These are phyloP conservation scores for Salix purpurea DNA, from an alignment of 345 rosid species.

Conservation along the genomic window DNA sequence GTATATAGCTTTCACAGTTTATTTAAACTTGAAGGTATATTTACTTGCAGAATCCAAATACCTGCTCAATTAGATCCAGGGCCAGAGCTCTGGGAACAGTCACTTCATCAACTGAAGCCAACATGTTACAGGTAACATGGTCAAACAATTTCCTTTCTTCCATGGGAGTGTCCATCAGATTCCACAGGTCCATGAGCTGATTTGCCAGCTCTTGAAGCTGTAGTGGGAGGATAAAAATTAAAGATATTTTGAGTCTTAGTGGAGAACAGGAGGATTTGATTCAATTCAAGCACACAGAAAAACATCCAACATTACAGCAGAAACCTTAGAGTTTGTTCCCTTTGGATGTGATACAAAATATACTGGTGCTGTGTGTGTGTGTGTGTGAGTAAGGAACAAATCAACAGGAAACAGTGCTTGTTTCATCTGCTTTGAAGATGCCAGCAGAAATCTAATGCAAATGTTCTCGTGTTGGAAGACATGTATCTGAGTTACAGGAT, in stretches of 20 bases:
- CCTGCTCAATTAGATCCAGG: conserved; percentile 86
- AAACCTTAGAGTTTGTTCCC: neutral
- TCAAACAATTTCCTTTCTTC: conserved; percentile 81
- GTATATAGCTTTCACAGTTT: conserved; percentile 3
- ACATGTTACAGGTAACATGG: conserved; percentile 82
- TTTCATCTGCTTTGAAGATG: neutral
- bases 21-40: neutral
- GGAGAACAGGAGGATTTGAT: neutral
- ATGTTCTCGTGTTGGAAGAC: neutral
- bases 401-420: neutral
- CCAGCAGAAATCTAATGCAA: neutral
- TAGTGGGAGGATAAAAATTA: conserved; percentile 6
- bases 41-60: conserved; percentile 18
- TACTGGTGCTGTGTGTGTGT: neutral
- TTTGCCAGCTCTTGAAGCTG: conserved; percentile 96
- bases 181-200: conserved; percentile 89
- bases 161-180: conserved; percentile 90
- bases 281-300: neutral
- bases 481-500: neutral
- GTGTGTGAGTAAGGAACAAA: neutral
- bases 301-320: neutral
- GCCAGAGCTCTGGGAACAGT: conserved; percentile 80
- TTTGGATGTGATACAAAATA: neutral
- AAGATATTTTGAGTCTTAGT: neutral
- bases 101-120: conserved; percentile 84